Conservation (phyloP, 108 stramenopile species). For the Skeletonema potamos region DNA sequence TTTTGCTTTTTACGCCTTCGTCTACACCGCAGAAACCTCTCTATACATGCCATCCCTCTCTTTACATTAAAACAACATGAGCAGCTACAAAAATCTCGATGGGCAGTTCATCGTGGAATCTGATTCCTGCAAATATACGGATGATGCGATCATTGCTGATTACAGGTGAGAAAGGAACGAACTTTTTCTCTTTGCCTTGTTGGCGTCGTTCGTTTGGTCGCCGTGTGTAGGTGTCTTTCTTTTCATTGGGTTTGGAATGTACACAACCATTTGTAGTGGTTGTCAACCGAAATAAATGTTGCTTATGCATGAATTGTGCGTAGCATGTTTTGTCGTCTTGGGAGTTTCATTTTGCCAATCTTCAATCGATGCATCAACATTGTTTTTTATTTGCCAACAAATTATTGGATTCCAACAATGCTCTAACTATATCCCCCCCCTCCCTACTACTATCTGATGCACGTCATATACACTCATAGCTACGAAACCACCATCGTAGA, state of each 20-base stretch:
- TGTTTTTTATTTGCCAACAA: neutral
- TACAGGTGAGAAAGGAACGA: slow-evolving; percentile 70
- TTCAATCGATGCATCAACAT: no score
- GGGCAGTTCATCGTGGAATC: slow-evolving; percentile 75
- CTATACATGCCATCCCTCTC: no score
- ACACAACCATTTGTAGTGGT: no score
- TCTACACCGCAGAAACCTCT: neutral
- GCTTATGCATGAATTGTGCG: no score
- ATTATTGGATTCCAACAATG: neutral
- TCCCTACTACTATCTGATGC: neutral
- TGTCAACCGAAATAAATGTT: no score
- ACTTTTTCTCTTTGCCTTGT: neutral
- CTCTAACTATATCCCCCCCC: neutral
- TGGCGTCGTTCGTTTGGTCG: no score
- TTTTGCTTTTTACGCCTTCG: no score
- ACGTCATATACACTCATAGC: slow-evolving; percentile 23
- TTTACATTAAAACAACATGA: slow-evolving; percentile 23
- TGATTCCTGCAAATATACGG: slow-evolving; percentile 87
- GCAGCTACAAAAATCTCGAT: slow-evolving; percentile 56
- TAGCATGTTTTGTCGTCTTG: no score
- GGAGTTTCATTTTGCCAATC: no score
- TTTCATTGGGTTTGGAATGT: no score
- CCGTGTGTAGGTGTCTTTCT: neutral
- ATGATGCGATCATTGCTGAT: slow-evolving; percentile 85
- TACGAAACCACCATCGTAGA: slow-evolving; percentile 92